Conservation (phyloP, 2,329 filamentous ascomycete species). For the Penicillium sp. region DNA sequence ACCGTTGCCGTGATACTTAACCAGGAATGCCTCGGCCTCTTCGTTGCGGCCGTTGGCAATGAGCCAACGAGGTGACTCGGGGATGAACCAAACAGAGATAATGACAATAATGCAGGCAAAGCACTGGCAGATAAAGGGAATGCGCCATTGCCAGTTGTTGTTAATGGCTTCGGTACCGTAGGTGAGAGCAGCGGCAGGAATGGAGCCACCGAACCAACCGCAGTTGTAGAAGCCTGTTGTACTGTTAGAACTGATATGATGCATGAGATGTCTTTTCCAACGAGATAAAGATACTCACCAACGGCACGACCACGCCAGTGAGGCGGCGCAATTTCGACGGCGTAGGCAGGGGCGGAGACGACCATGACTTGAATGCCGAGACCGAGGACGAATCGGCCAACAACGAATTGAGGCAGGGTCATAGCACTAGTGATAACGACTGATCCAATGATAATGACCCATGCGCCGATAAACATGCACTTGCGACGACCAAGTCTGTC, state of each 20-base stretch:
- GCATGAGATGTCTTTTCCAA: neutral
- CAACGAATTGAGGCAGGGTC: slow-evolving; percentile 43
- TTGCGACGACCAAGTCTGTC: slow-evolving; percentile 47
- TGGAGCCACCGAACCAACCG: slow-evolving; percentile 53
- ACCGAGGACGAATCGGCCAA: slow-evolving; percentile 50
- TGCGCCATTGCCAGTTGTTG: slow-evolving; percentile 56
- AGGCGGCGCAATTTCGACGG: slow-evolving; percentile 50
- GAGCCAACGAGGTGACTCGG: slow-evolving; percentile 61
- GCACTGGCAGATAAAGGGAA: slow-evolving; percentile 66
- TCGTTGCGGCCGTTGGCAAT: slow-evolving; percentile 24
- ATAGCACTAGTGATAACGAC: slow-evolving; percentile 43
- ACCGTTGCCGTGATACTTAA: slow-evolving; percentile 30
- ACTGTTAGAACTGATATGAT: neutral
- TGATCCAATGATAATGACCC: slow-evolving; percentile 48
- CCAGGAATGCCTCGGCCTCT: slow-evolving; percentile 23
- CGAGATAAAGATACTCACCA: slow-evolving; percentile 25
- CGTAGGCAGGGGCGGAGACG: slow-evolving; percentile 50
- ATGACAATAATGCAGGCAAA: slow-evolving; percentile 58
- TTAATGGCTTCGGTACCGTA: slow-evolving; percentile 48
- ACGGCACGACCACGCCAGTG: slow-evolving; percentile 53
- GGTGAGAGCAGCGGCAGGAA: slow-evolving; percentile 52
- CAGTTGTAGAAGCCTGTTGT: slow-evolving; percentile 50
- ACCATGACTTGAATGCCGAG: slow-evolving; percentile 50
- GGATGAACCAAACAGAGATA: slow-evolving; percentile 60
- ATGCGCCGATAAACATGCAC: slow-evolving; percentile 48